Evolutionary conservation across 768 basidiomycete genomes (phyloP).

Genomic region (Mycena albidolilacea): DNA sequence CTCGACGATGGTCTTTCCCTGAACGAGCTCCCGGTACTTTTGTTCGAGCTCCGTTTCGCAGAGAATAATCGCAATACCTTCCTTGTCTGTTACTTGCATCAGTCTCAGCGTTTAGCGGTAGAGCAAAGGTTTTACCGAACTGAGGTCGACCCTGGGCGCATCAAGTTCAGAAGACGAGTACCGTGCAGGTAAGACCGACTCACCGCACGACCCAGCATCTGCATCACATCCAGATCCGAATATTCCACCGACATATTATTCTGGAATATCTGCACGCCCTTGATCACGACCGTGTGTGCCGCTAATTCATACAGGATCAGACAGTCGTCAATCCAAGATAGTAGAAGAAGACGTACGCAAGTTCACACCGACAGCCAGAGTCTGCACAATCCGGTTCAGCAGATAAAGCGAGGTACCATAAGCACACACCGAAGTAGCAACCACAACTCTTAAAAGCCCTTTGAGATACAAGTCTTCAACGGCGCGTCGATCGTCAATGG

Average conservation of each 20-base stretch:
- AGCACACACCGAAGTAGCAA: slow-evolving; percentile 84
- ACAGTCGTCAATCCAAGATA: neutral
- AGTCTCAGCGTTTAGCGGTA: neutral
- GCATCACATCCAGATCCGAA: slow-evolving; percentile 92
- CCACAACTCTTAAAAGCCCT: slow-evolving; percentile 74
- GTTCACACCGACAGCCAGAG: slow-evolving; percentile 96
- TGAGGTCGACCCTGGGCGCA: slow-evolving; percentile 84
- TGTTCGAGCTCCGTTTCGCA: slow-evolving; percentile 81
- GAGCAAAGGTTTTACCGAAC: slow-evolving; percentile 69
- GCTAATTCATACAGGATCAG: slow-evolving; percentile 60
- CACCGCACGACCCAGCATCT: slow-evolving; percentile 97
- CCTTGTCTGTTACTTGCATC: slow-evolving; percentile 68
- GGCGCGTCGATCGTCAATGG: slow-evolving; percentile 75
- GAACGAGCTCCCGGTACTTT: slow-evolving; percentile 79
- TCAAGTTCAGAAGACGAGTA: neutral
- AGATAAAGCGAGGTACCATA: neutral
- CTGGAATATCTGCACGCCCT: slow-evolving; percentile 88
- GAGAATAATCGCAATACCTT: slow-evolving; percentile 87
- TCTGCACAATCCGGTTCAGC: slow-evolving; percentile 63
- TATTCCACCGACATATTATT: slow-evolving; percentile 83
- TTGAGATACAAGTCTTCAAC: slow-evolving; percentile 83
- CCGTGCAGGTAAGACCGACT: slow-evolving; percentile 41
- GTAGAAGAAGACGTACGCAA: slow-evolving; percentile 70
- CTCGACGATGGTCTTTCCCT: slow-evolving; percentile 86
- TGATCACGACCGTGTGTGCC: slow-evolving; percentile 94